Percentiles rank a stretch among this genome's conserved stretches.
These are phyloP conservation scores for Tubosaeta sp. DNA, from an alignment of 768 basidiomycete species.

Conservation along the genomic window DNA sequence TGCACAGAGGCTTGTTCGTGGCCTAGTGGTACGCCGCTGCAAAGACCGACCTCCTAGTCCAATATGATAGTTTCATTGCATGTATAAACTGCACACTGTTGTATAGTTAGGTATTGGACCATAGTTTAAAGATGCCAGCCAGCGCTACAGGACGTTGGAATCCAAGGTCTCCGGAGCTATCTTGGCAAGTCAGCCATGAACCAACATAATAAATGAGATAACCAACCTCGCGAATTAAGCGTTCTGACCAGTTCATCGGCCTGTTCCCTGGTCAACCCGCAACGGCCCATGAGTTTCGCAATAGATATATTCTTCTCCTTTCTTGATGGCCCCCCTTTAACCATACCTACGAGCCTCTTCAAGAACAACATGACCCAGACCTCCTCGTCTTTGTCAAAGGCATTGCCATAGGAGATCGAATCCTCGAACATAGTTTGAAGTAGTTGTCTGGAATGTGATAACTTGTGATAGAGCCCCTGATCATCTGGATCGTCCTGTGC, in stretches of 20 bases:
- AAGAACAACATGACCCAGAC: constrained; percentile 24
- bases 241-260: constrained; percentile 15
- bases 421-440: constrained; percentile 20
- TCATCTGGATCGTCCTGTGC: not conserved
- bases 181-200: constrained; percentile 1
- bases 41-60: not conserved
- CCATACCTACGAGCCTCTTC: constrained; percentile 15
- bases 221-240: constrained; percentile 6
- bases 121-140: not conserved
- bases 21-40: constrained; percentile 14
- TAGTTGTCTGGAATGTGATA: constrained; percentile 10
- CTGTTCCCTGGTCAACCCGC: constrained; percentile 15
- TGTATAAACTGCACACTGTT: constrained; percentile 1
- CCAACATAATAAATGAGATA: not conserved
- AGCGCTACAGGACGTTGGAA: too few relatives aligned
- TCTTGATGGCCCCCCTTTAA: constrained; percentile 4
- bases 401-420: constrained; percentile 15
- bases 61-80: constrained; percentile 1
- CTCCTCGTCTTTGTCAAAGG: constrained; percentile 13
- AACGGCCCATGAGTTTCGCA: constrained; percentile 13
- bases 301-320: constrained; percentile 8
- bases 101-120: not conserved
- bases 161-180: not conserved
- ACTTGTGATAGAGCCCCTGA: constrained; percentile 3
- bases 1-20: constrained; percentile 9